Percentiles rank a stretch among this genome's conserved stretches.
phyloP scores from a whole-genome alignment of 768 basidiomycete genomes.

The Mycena polygramma region DNA sequence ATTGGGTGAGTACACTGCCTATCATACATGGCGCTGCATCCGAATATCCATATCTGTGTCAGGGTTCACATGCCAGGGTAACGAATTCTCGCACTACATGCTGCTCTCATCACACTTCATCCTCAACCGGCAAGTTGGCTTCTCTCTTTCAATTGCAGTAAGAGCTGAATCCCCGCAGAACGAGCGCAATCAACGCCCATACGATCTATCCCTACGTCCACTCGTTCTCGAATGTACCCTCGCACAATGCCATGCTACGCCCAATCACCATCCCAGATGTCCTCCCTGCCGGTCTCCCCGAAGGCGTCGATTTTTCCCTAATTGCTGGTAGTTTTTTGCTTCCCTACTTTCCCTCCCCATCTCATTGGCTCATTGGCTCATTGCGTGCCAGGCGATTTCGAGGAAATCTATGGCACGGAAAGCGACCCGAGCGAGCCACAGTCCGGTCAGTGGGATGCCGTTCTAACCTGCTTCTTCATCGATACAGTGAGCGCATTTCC shows the following conservation, averaged over 20 bases:
- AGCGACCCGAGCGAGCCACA: conserved; percentile 71
- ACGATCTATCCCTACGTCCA: conserved; percentile 92
- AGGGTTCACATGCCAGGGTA: conserved; percentile 94
- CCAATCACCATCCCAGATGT: conserved; percentile 87
- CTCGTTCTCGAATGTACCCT: conserved; percentile 87
- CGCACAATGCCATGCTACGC: conserved; percentile 71
- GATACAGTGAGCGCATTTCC: conserved; percentile 68
- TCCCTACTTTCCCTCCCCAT: neutral
- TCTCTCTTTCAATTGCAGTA: neutral
- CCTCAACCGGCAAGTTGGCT: conserved; percentile 76
- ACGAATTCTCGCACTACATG: conserved; percentile 98
- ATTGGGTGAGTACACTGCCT: conserved; percentile 64
- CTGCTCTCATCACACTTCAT: conserved; percentile 90
- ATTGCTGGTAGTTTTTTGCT: conserved; percentile 75
- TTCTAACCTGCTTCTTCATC: conserved; percentile 97
- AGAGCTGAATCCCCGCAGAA: conserved; percentile 53
- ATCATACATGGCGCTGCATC: neutral
- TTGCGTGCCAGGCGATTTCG: conserved; percentile 79
- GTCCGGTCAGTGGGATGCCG: conserved; percentile 85
- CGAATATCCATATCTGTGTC: neutral
- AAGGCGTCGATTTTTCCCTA: conserved; percentile 79
- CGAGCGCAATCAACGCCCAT: conserved; percentile 74
- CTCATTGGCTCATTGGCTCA: conserved; percentile 9
- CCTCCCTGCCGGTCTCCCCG: conserved; percentile 77
- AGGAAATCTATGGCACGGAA: conserved; percentile 85